These are phyloP conservation scores for Mayamaea pseudoterrestris DNA, from an alignment of 108 stramenopile genomes.

Conservation along the genomic window DNA sequence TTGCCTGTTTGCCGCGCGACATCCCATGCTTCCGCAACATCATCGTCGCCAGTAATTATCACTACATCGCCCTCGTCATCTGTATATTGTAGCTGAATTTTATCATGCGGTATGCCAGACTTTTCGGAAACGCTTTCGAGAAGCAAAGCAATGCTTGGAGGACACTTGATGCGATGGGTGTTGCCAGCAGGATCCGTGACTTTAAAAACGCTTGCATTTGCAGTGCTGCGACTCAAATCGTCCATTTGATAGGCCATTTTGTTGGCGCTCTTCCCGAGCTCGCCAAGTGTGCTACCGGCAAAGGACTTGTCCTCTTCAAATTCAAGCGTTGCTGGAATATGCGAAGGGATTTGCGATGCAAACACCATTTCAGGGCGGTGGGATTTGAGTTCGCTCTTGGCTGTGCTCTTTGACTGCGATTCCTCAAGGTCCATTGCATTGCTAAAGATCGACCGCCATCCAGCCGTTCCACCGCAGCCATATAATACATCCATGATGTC, in stretches of 20 bases:
- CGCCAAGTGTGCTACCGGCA: conserved; percentile 24
- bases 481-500: conserved; percentile 92
- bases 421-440: conserved; percentile 63
- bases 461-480: conserved; percentile 59
- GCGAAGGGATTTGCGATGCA: conserved; percentile 21
- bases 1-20: conserved; percentile 35
- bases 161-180: conserved; percentile 60
- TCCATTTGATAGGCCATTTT: conserved; percentile 9
- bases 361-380: not conserved
- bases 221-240: conserved; percentile 15
- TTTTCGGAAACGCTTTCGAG: conserved; percentile 34
- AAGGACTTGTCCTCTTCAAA: conserved; percentile 36
- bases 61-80: conserved; percentile 88
- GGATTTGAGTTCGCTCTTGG: conserved; percentile 11
- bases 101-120: conserved; percentile 20
- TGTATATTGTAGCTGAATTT: conserved; percentile 53
- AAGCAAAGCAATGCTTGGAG: conserved; percentile 34
- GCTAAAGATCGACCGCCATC: conserved; percentile 73
- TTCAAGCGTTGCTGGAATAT: conserved; percentile 70
- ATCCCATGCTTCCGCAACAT: conserved; percentile 60
- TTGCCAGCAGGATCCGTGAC: conserved; percentile 59
- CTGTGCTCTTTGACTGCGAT: not conserved
- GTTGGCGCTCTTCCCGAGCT: no score
- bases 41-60: conserved; percentile 63
- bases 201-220: conserved; percentile 20